Percentiles rank a stretch among this genome's conserved stretches.
Conservation (phyloP, 768 basidiomycete species). For the Sporobolomyces roseus region DNA sequence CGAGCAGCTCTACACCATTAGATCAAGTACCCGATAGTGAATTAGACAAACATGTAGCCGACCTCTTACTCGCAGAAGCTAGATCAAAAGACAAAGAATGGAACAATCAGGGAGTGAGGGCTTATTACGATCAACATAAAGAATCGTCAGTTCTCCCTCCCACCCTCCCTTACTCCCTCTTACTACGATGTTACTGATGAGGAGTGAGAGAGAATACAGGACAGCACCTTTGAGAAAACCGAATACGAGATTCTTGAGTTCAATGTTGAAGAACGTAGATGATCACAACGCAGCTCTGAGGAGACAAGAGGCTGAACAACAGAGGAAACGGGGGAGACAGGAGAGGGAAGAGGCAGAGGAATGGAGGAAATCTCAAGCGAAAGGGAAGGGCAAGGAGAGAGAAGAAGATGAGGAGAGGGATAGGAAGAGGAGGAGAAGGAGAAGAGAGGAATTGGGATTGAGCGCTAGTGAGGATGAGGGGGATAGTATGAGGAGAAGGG, state of each 20-base stretch:
- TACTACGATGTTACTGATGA: conserved; percentile 39
- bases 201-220: not conserved
- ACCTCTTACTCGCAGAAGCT: conserved; percentile 86
- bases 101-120: conserved; percentile 52
- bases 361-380: conserved; percentile 45
- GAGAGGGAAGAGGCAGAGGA: conserved; percentile 42
- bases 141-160: no score
- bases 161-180: no score
- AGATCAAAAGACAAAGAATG: conserved; percentile 84
- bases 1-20: not conserved
- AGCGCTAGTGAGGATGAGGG: not conserved
- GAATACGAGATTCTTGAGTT: conserved; percentile 54
- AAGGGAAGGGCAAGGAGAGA: conserved; percentile 52
- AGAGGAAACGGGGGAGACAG: conserved; percentile 41
- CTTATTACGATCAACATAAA: conserved; percentile 37
- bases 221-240: conserved; percentile 71
- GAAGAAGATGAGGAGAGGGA: conserved; percentile 33
- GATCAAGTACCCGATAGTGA: conserved; percentile 56
- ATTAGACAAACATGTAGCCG: conserved; percentile 85
- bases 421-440: conserved; percentile 20
- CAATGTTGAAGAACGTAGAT: conserved; percentile 85
- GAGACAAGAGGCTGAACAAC: conserved; percentile 48
- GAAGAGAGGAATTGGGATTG: conserved; percentile 13
- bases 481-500: not conserved
- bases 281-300: conserved; percentile 84